Evolutionary conservation across 202 grass and related monocot species (phyloP).

Genomic region (Miscanthus sacchariflorus): DNA sequence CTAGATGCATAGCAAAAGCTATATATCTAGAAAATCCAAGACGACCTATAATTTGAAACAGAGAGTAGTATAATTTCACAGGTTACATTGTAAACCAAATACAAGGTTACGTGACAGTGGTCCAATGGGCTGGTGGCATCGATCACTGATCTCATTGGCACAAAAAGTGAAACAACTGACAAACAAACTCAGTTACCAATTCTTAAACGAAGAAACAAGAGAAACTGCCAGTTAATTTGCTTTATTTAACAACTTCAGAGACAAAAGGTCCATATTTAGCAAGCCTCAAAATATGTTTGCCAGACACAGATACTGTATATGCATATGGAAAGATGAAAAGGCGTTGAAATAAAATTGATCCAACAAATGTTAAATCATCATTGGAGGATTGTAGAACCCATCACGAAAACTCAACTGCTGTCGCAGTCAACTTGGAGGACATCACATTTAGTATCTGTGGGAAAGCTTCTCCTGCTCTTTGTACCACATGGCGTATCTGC

Average conservation of each 20-base stretch:
- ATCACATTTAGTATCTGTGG: conserved; percentile 71
- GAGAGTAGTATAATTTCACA: no score
- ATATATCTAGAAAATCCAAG: no score
- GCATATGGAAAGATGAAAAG: conserved; percentile 24
- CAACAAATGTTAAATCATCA: conserved; percentile 43
- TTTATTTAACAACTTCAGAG: conserved; percentile 55
- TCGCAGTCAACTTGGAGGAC: neutral
- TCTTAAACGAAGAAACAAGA: neutral
- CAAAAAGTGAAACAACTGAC: neutral
- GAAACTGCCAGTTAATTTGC: conserved; percentile 28
- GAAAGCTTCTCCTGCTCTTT: conserved; percentile 91
- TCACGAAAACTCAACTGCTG: conserved; percentile 30
- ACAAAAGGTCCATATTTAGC: conserved; percentile 4
- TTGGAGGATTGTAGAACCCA: conserved; percentile 28
- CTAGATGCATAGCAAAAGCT: no score
- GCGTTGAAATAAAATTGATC: conserved; percentile 31
- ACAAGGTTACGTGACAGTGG: neutral
- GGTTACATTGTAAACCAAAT: neutral
- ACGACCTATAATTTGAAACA: no score
- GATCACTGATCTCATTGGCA: neutral
- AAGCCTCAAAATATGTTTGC: conserved; percentile 47
- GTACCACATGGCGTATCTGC: conserved; percentile 87
- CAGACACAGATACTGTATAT: conserved; percentile 33
- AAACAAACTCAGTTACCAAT: neutral
- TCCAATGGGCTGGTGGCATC: neutral